Conservation (phyloP, 257 asterid species). For the Avicennia marina region DNA sequence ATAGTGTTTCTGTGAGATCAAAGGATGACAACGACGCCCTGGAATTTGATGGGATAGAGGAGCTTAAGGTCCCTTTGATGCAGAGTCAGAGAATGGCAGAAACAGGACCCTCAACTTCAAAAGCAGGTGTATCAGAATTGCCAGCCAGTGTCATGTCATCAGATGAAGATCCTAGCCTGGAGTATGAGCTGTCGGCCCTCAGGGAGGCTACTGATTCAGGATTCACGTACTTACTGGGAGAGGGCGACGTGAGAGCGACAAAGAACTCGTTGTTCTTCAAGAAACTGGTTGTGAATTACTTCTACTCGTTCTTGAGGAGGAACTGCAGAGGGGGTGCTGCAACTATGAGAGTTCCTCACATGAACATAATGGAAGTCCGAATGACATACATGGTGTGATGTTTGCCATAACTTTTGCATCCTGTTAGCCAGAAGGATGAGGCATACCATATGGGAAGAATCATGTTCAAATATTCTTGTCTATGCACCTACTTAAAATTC, state of each 20-base stretch:
- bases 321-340: constrained; percentile 97
- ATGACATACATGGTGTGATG: constrained; percentile 87
- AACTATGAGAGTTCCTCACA: constrained; percentile 85
- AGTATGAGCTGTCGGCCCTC: constrained; percentile 81
- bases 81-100: constrained; percentile 30
- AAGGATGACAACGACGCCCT: constrained; percentile 30
- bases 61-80: constrained; percentile 56
- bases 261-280: constrained; percentile 73
- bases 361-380: constrained; percentile 69
- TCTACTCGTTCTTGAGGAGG: constrained; percentile 78
- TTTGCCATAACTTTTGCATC: no score
- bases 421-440: no score
- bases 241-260: constrained; percentile 83
- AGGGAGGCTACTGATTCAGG: constrained; percentile 76
- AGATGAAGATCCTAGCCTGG: constrained; percentile 73
- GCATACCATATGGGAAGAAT: no score
- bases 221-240: constrained; percentile 79
- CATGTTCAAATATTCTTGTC: no score
- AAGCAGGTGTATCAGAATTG: constrained; percentile 18
- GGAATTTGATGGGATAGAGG: constrained; percentile 37
- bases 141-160: constrained; percentile 48
- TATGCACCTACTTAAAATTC: no score
- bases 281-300: constrained; percentile 75
- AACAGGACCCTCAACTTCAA: constrained; percentile 21
- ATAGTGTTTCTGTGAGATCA: constrained; percentile 37